These are phyloP conservation scores for Ceratocystis eucalypticola DNA, from an alignment of 2,329 filamentous ascomycete species.

Conservation along the genomic window DNA sequence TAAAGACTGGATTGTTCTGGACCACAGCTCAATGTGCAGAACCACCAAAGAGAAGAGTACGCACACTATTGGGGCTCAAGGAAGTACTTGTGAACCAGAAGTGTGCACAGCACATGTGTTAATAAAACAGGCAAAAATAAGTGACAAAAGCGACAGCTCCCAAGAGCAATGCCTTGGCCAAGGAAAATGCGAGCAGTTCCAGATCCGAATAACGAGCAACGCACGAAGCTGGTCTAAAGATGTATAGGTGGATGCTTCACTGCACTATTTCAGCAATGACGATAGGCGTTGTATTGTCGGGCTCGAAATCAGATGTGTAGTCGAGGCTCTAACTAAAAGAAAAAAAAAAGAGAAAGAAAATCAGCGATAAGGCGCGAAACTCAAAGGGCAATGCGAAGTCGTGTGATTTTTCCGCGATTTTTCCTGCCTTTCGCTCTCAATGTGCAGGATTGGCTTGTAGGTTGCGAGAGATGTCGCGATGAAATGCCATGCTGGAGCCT, in stretches of 20 bases:
- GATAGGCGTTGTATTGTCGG: background rate
- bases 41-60: background rate
- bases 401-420: background rate
- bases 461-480: background rate
- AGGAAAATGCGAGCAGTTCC: background rate
- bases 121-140: background rate
- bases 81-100: background rate
- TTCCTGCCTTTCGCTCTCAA: background rate
- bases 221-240: background rate
- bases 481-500: constrained; percentile 2
- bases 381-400: background rate
- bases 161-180: background rate
- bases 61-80: background rate
- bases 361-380: background rate
- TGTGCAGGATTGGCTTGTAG: background rate
- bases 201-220: background rate
- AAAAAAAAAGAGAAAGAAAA: background rate
- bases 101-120: background rate
- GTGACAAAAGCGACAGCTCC: background rate
- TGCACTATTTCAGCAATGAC: no score
- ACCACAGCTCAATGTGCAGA: background rate
- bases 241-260: no score
- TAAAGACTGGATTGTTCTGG: background rate
- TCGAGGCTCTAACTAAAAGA: background rate
- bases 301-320: background rate